Base-by-base conservation (phyloP, 2,329 filamentous ascomycete species). In the Pseudocercospora eumusae region DNA sequence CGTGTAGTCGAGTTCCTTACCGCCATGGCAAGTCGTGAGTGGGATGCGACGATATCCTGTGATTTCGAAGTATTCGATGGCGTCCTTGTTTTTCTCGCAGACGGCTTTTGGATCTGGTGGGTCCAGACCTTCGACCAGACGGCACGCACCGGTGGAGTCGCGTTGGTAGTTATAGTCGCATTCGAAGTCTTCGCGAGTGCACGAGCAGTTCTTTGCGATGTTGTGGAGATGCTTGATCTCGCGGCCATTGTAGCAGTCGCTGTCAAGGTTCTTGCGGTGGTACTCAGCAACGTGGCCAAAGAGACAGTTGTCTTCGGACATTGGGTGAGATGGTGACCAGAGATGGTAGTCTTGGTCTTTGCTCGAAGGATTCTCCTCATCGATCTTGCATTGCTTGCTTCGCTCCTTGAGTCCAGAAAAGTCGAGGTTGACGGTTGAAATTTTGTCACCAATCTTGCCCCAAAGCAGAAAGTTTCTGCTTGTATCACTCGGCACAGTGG, bases 91-190 rank as follows among this genome's bases (percentile, higher is more conserved):
- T 9, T 81, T 77, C 44, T 75, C 75, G 75, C 88, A 91, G 18
- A 84, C 78, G 40, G 79, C 78, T 60, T 78, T 77, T 56, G 88
- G 84, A 68, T 90, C 82, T 7, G 82, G 79, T 11, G 90, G 88
- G 9, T 83, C 67, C 44, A 92, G 84, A 13, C 93, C 93, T 0
- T 83, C 76, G 1, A 98, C 92, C 11, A 96, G 85, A 4, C 76
- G 77, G 78, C 95, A 99, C 65, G 89, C 86, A 53, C 89, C 89
- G 72, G 93, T 90, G 27, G 80, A 83, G 75, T 90, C 86, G 52
- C 90, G 86, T 74, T 98, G 88, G 76, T 86, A 99, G 77, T 99
- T 99, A 82, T 92, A 99, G 74, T 96, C 93, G 78, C 95, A 99
- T 83, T 99, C 95, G 74, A 88, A 99, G 77, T 99, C 95, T 62